Conservation (phyloP, 768 basidiomycete genomes). For the Arthromyces matolae region DNA sequence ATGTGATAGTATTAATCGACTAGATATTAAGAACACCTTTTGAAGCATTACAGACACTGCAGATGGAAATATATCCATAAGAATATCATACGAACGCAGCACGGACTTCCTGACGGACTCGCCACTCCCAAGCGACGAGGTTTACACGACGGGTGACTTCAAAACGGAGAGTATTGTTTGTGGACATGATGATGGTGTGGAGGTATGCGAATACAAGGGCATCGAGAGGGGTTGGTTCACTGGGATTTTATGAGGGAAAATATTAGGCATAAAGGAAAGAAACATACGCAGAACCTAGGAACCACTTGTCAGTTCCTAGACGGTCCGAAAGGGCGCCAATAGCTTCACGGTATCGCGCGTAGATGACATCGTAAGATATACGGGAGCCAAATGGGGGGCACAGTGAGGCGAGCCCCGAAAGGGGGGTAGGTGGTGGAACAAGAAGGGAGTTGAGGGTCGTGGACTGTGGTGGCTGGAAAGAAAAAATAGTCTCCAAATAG, state of each 20-base stretch:
- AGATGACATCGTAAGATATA: constrained; percentile 46
- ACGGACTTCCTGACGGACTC: constrained; percentile 57
- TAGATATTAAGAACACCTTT: no score
- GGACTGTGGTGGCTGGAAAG: constrained; percentile 27
- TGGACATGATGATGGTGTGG: constrained; percentile 54
- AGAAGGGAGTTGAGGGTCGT: constrained; percentile 47
- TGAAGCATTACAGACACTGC: no score
- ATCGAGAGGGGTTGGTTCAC: constrained; percentile 75
- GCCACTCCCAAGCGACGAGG: constrained; percentile 76
- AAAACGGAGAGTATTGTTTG: constrained; percentile 42
- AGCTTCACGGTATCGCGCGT: constrained; percentile 65
- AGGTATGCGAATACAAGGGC: constrained; percentile 82
- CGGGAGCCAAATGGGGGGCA: constrained; percentile 60
- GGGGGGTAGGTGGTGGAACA: constrained; percentile 63
- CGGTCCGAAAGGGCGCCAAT: constrained; percentile 71
- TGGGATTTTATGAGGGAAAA: constrained; percentile 30
- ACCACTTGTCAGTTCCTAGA: constrained; percentile 76
- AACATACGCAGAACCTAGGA: constrained; percentile 66
- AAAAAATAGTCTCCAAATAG: constrained; percentile 39
- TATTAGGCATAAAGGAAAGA: not conserved
- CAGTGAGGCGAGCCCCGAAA: constrained; percentile 63
- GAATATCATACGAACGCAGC: constrained; percentile 17
- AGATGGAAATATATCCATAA: no score
- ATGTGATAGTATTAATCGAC: no score
- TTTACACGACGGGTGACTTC: constrained; percentile 72